Conservation (phyloP, 495 filamentous ascomycete genomes). For the Podospora pseudoanserina region DNA sequence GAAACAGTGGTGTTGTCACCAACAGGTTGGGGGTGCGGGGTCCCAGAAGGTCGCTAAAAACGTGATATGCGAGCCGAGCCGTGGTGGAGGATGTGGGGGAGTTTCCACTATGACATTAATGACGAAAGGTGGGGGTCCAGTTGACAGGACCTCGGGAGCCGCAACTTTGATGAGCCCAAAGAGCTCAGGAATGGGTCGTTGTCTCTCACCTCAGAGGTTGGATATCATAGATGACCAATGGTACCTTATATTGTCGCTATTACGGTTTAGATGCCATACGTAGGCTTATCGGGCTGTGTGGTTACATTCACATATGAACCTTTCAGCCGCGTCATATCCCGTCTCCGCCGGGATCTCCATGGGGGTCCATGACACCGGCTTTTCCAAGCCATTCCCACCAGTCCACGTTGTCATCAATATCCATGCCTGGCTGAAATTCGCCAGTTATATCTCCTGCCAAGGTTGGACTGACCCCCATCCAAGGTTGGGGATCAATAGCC, state of each 20-base stretch:
- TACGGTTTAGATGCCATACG: too few species aligned
- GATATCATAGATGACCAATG: too few species aligned
- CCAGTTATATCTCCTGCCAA: neutral
- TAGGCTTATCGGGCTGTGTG: neutral
- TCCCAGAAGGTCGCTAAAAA: neutral
- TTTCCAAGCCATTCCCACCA: slow-evolving; percentile 38
- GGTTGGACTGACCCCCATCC: slow-evolving; percentile 1
- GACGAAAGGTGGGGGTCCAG: neutral
- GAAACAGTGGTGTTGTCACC: neutral
- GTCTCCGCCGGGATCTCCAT: neutral
- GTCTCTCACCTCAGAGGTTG: too few species aligned
- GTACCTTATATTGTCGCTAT: too few species aligned
- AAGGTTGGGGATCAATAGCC: neutral
- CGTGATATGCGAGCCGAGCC: slow-evolving; percentile 6
- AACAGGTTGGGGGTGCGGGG: neutral
- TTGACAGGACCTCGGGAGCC: too few species aligned
- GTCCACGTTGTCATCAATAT: slow-evolving; percentile 29
- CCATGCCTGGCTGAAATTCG: slow-evolving; percentile 32
- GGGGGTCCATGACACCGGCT: neutral
- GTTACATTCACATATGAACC: neutral
- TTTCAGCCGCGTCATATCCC: neutral
- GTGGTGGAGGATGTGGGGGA: neutral
- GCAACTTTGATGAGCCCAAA: too few species aligned
- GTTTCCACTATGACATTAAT: neutral
- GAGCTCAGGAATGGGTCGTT: too few species aligned